A percentile compares a stretch with the other conserved stretches of the same genome.
These are phyloP conservation scores for Fistulinella prunicolor DNA, from an alignment of 768 basidiomycete genomes.

Conservation along the genomic window DNA sequence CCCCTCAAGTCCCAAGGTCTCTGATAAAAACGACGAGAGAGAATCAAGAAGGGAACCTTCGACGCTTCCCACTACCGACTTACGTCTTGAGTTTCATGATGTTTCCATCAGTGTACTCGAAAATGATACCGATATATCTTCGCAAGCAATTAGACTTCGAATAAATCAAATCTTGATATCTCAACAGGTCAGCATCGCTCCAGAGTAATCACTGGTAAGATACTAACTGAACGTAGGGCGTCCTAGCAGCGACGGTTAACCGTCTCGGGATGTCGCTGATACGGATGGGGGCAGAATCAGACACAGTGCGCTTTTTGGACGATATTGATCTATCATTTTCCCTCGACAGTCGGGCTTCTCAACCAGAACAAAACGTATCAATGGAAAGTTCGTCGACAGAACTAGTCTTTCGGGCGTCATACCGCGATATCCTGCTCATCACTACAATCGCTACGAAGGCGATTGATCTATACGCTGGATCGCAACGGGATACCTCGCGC, in stretches of 20 bases:
- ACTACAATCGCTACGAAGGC: slow-evolving; percentile 84
- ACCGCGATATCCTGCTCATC: slow-evolving; percentile 90
- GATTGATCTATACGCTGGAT: slow-evolving; percentile 62
- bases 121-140: slow-evolving; percentile 70
- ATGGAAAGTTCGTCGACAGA: slow-evolving; percentile 82
- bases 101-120: slow-evolving; percentile 88
- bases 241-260: slow-evolving; percentile 75
- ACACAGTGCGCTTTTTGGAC: slow-evolving; percentile 90
- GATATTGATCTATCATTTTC: slow-evolving; percentile 87
- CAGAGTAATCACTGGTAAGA: neutral
- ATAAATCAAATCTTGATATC: slow-evolving; percentile 84
- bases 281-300: slow-evolving; percentile 78
- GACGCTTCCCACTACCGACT: slow-evolving; percentile 40
- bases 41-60: slow-evolving; percentile 13
- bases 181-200: slow-evolving; percentile 66
- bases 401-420: slow-evolving; percentile 91
- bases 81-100: slow-evolving; percentile 87
- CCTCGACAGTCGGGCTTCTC: slow-evolving; percentile 74
- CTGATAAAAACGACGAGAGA: slow-evolving; percentile 13
- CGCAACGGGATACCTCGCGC: slow-evolving; percentile 27
- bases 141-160: slow-evolving; percentile 84
- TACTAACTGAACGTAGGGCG: slow-evolving; percentile 50
- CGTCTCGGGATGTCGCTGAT: slow-evolving; percentile 92
- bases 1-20: slow-evolving; percentile 29
- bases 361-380: slow-evolving; percentile 71